Evolutionary conservation across 495 filamentous ascomycete genomes (phyloP).

Genomic region (Astrocystis sublimbata): DNA sequence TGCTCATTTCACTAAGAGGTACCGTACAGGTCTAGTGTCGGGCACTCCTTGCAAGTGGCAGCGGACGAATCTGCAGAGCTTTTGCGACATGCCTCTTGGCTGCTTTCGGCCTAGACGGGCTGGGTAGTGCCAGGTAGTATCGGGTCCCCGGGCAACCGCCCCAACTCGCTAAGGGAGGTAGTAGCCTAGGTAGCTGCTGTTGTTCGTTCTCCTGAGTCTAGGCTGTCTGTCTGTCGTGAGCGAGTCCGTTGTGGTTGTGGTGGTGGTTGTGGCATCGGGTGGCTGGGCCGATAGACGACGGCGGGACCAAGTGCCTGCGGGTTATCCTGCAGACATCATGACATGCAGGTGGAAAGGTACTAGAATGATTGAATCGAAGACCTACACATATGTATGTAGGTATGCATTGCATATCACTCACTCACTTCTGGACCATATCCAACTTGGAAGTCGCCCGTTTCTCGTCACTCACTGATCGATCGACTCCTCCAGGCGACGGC

Average conservation of each 20-base stretch:
- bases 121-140: too few relatives aligned
- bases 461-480: too few relatives aligned
- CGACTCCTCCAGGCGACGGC: background rate
- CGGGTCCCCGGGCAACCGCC: constrained; percentile 5
- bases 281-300: too few relatives aligned
- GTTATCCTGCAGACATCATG: background rate
- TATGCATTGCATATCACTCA: too few relatives aligned
- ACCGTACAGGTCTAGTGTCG: constrained; percentile 4
- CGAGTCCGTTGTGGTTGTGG: background rate
- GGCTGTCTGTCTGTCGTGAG: background rate
- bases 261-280: too few relatives aligned
- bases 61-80: background rate
- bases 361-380: too few relatives aligned
- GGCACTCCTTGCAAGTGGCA: constrained; percentile 13
- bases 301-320: too few relatives aligned
- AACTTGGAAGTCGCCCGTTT: too few relatives aligned
- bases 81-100: constrained; percentile 14
- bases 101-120: constrained; percentile 4
- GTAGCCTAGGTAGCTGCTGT: background rate
- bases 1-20: constrained; percentile 20
- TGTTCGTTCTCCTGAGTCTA: constrained; percentile 7
- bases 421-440: too few relatives aligned
- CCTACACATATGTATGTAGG: too few relatives aligned
- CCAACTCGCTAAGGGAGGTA: too few relatives aligned
- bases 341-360: too few relatives aligned